Evolutionary conservation across 768 basidiomycete species (phyloP).

Genomic region (Cystoderma amianthinum): DNA sequence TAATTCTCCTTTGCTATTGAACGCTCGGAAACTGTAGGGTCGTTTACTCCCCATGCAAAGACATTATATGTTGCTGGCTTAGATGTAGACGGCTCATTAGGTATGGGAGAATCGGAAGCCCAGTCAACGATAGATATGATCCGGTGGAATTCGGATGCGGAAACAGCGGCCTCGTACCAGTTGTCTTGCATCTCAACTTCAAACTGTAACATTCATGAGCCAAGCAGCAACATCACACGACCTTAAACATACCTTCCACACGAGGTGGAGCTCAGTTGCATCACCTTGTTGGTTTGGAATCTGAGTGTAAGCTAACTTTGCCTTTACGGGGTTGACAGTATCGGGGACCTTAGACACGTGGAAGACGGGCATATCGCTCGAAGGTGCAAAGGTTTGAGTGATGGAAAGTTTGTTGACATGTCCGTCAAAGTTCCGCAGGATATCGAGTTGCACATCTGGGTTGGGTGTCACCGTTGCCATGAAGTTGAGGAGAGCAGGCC

Average conservation of each 20-base stretch:
- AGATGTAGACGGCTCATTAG: conserved; percentile 19
- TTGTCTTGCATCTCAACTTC: conserved; percentile 93
- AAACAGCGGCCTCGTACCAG: conserved; percentile 91
- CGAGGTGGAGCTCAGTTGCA: conserved; percentile 57
- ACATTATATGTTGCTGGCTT: conserved; percentile 56
- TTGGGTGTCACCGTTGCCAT: conserved; percentile 69
- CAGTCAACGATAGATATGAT: conserved; percentile 91
- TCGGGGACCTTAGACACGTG: conserved; percentile 62
- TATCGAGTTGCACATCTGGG: conserved; percentile 35
- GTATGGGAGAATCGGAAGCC: conserved; percentile 73
- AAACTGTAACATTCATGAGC: conserved; percentile 37
- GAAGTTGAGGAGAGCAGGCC: conserved; percentile 67
- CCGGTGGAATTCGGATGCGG: conserved; percentile 63
- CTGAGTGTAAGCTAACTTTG: conserved; percentile 73
- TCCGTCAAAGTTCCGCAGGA: conserved; percentile 40
- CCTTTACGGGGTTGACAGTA: conserved; percentile 75
- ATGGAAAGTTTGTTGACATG: conserved; percentile 45
- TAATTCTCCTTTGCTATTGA: conserved; percentile 54
- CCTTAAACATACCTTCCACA: conserved; percentile 80
- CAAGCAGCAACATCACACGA: not conserved
- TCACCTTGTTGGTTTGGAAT: conserved; percentile 61
- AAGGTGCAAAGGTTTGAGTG: conserved; percentile 33
- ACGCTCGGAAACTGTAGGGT: conserved; percentile 68
- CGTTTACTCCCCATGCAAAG: conserved; percentile 80
- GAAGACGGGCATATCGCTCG: conserved; percentile 30